These are phyloP conservation scores for Auricularia auricula-judae DNA, from an alignment of 768 basidiomycete species.

Conservation along the genomic window DNA sequence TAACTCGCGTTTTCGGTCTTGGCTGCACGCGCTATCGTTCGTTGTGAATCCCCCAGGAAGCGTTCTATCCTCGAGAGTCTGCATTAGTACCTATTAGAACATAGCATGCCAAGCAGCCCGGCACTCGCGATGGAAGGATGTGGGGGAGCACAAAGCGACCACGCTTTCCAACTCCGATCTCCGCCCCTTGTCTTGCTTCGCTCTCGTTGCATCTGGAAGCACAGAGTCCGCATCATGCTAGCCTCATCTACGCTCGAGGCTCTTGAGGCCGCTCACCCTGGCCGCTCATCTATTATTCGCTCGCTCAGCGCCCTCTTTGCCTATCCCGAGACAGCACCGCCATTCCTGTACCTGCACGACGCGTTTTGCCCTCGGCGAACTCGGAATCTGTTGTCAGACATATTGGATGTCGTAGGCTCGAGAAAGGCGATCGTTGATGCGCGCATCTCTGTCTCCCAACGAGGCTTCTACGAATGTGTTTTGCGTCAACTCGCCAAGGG, in stretches of 20 bases:
- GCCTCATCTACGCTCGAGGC: not conserved
- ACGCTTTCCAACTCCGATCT: too few relatives aligned
- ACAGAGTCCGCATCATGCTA: constrained; percentile 31
- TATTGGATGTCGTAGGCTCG: not conserved
- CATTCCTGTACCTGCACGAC: not conserved
- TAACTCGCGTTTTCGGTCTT: too few relatives aligned
- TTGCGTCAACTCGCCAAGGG: not conserved
- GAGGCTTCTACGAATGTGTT: not conserved
- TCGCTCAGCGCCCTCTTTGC: not conserved
- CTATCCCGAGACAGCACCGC: not conserved
- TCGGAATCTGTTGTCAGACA: not conserved
- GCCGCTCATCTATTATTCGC: not conserved
- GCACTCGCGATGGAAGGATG: too few relatives aligned
- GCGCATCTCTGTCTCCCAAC: not conserved
- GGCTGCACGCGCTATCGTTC: too few relatives aligned
- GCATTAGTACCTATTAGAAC: too few relatives aligned
- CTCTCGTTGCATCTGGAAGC: constrained; percentile 42
- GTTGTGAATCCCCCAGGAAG: too few relatives aligned
- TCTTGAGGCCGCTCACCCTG: not conserved
- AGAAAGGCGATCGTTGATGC: not conserved
- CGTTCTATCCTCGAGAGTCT: too few relatives aligned
- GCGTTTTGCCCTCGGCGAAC: not conserved
- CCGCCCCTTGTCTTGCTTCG: too few relatives aligned
- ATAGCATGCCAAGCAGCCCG: too few relatives aligned
- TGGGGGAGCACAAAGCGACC: too few relatives aligned